A percentile compares a stretch with the other conserved stretches of the same genome.
Evolutionary conservation across 495 filamentous ascomycete genomes (phyloP).

Genomic region (Aspergillus homomorphus): DNA sequence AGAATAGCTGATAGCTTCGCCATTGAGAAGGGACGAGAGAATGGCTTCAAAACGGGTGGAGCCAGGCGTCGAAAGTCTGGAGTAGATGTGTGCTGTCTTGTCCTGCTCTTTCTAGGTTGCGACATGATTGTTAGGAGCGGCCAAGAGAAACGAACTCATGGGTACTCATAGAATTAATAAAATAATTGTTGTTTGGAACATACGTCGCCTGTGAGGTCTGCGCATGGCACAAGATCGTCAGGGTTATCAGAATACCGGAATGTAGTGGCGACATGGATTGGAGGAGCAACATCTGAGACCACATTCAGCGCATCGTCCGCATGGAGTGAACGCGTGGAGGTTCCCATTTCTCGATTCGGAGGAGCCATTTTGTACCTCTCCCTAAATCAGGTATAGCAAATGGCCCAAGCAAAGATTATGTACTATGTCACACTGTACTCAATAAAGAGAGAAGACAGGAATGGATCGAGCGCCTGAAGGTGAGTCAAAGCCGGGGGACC

Average conservation of each 20-base stretch:
- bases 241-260: constrained; percentile 77
- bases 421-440: neutral
- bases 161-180: too few relatives aligned
- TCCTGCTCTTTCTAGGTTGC: constrained; percentile 22
- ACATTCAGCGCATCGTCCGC: constrained; percentile 75
- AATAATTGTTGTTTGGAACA: constrained; percentile 17
- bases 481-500: neutral
- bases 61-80: constrained; percentile 70
- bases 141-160: neutral
- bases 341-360: constrained; percentile 22
- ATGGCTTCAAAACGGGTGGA: constrained; percentile 79
- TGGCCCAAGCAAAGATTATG: constrained; percentile 21
- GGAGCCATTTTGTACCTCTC: constrained; percentile 28
- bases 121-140: neutral
- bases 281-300: constrained; percentile 74
- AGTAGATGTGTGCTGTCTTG: constrained; percentile 61
- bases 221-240: constrained; percentile 49
- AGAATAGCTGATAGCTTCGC: constrained; percentile 68
- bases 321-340: constrained; percentile 75
- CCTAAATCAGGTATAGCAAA: neutral
- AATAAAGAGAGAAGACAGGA: constrained; percentile 8
- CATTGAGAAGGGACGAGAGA: constrained; percentile 68
- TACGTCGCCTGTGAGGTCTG: constrained; percentile 33
- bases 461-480: neutral
- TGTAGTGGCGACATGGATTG: constrained; percentile 83